Percentiles rank a stretch among this genome's conserved stretches.
phyloP scores from a whole-genome alignment of 805 yeast species.

The Kazachstania taianensis region DNA sequence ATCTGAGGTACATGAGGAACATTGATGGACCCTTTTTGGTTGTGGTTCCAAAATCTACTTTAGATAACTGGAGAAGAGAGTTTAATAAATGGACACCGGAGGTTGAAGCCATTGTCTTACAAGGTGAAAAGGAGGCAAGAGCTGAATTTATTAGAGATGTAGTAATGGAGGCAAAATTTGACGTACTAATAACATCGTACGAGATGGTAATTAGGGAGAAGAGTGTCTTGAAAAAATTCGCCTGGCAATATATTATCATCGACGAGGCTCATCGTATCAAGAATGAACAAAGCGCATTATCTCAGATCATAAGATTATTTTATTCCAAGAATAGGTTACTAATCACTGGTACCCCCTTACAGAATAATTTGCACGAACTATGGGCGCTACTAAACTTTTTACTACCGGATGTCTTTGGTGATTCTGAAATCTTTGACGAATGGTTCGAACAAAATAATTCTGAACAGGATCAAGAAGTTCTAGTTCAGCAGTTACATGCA shows the following conservation, averaged over 20 bases:
- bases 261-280: conserved; percentile 97
- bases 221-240: conserved; percentile 61
- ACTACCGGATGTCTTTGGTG: conserved; percentile 91
- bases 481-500: conserved; percentile 80
- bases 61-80: conserved; percentile 95
- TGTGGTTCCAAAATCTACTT: conserved; percentile 89
- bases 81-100: conserved; percentile 95
- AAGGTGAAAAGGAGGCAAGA: conserved; percentile 84
- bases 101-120: conserved; percentile 72
- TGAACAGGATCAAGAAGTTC: conserved; percentile 60
- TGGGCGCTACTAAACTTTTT: conserved; percentile 92
- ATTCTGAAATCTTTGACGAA: conserved; percentile 78
- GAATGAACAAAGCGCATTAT: conserved; percentile 83
- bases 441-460: conserved; percentile 56
- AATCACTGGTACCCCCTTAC: conserved; percentile 94
- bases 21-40: conserved; percentile 86
- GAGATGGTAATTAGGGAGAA: conserved; percentile 92
- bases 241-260: conserved; percentile 88
- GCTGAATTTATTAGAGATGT: conserved; percentile 44
- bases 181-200: conserved; percentile 82
- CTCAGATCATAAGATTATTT: conserved; percentile 85
- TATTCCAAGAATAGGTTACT: conserved; percentile 75
- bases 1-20: conserved; percentile 63
- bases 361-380: conserved; percentile 86
- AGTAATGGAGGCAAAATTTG: conserved; percentile 68